Base-by-base conservation (phyloP, 352 stramenopile species). In the Blastocystis sp. region DNA sequence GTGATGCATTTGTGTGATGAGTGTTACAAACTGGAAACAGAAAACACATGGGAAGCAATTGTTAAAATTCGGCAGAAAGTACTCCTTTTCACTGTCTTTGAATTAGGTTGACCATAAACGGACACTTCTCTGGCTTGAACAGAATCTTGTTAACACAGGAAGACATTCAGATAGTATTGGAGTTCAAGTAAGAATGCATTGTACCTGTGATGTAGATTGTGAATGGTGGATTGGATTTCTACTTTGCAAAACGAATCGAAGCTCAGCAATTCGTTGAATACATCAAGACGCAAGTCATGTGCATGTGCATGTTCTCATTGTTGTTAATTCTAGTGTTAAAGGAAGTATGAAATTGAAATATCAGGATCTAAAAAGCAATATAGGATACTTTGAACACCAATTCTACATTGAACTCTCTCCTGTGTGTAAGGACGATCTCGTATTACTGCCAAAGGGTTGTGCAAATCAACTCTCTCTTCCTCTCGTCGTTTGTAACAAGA, bases 51-150 rank as follows among this genome's bases (percentile, higher is more conserved):
- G 67, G 67, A 78, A 37, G 67, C 67, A 29, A 37, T 58, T n/a
- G 67, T 78, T 11, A 39, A 78, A 4, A 58, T 78, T 32, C 67
- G 67, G 4, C 67, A 78, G 52, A 39, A 78, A 6, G 67, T 78
- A 39, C 7, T 0, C 5, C n/a, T 49, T 32, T 5, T 49, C 52
- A 14, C 24, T 5, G 29, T 37, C 66, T 49, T 37, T n/a, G 42
- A 49, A 6, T 42, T 86, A 89, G 61, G 96, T 99, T 27, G 93
- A 97, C 78, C 97, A 99, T 92, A 99, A 99, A 91, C 92, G 96
- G 61, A 99, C 97, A 49, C 99, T 99, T 90, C 95, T 98, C 88
- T 99, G 97, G 90, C 90, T 99, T 46, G 97, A 99, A 92, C 97
- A 99, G 90, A 91, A 99, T 52, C 98, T 99, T 88, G 91, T 99